Evolutionary conservation across 129 eudicot species (phyloP).

Genomic region (Flaveria bidentis): DNA sequence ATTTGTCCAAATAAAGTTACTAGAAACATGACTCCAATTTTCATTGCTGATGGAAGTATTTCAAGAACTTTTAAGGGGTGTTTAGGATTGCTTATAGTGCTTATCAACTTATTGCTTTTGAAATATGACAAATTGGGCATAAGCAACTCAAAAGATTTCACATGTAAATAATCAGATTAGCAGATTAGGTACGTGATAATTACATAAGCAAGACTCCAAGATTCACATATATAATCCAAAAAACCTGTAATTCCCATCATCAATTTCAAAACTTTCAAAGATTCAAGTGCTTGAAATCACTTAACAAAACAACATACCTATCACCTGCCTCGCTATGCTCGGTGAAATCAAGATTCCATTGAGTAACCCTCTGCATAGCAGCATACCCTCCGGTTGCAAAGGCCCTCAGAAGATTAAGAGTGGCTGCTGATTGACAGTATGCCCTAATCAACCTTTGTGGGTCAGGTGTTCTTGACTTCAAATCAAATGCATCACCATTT

Average conservation of each 20-base stretch:
- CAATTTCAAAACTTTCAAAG: background rate
- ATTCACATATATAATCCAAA: background rate
- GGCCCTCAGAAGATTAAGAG: constrained; percentile 87
- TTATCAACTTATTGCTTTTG: no score
- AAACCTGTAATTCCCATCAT: constrained; percentile 4
- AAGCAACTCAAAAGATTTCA: background rate
- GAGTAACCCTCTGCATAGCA: constrained; percentile 89
- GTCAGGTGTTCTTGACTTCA: constrained; percentile 82
- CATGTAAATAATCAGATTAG: no score
- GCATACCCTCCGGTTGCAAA: constrained; percentile 97
- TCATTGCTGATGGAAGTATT: no score
- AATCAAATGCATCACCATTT: constrained; percentile 81
- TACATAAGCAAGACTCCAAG: background rate
- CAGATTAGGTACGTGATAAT: background rate
- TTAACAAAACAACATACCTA: constrained; percentile 45
- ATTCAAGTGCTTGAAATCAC: background rate
- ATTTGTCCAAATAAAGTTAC: background rate
- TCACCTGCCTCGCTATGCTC: constrained; percentile 87
- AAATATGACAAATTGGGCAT: no score
- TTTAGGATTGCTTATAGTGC: no score
- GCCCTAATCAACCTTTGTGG: constrained; percentile 95
- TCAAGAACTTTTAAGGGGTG: no score
- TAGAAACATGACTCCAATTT: no score
- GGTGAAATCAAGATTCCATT: constrained; percentile 87
- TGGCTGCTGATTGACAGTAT: constrained; percentile 86